These are phyloP conservation scores for Dichotomopilus funicola DNA, from an alignment of 2,329 filamentous ascomycete species.

Conservation along the genomic window DNA sequence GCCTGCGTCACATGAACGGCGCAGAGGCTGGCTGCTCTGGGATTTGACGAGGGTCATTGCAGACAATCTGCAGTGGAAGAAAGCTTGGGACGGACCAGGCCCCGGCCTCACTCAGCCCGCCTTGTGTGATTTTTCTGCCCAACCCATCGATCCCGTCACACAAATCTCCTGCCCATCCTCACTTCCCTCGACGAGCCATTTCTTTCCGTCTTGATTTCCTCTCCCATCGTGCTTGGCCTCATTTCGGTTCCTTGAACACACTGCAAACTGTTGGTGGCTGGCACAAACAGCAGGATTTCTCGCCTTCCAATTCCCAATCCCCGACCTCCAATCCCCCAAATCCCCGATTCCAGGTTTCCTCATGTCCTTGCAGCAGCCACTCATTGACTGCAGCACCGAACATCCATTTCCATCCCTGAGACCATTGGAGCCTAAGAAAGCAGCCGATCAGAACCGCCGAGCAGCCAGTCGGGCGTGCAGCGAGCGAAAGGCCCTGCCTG, in stretches of 20 bases:
- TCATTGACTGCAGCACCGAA: neutral
- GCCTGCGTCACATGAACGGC: slow-evolving; percentile 1
- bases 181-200: neutral
- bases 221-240: neutral
- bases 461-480: slow-evolving; percentile 9
- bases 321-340: neutral
- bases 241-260: neutral
- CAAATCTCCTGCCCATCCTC: neutral
- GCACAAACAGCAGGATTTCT: neutral
- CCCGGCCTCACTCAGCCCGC: neutral
- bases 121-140: neutral
- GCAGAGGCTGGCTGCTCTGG: neutral
- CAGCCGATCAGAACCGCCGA: neutral
- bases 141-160: neutral
- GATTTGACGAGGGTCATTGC: neutral
- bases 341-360: neutral
- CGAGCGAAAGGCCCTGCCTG: slow-evolving; percentile 1
- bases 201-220: neutral
- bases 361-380: slow-evolving; percentile 2
- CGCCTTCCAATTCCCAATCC: neutral
- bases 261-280: neutral
- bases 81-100: no score
- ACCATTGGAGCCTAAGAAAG: neutral
- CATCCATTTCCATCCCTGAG: neutral
- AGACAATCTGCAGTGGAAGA: no score